Conservation (phyloP, 768 basidiomycete species). For the Albatrellus ellisii region DNA sequence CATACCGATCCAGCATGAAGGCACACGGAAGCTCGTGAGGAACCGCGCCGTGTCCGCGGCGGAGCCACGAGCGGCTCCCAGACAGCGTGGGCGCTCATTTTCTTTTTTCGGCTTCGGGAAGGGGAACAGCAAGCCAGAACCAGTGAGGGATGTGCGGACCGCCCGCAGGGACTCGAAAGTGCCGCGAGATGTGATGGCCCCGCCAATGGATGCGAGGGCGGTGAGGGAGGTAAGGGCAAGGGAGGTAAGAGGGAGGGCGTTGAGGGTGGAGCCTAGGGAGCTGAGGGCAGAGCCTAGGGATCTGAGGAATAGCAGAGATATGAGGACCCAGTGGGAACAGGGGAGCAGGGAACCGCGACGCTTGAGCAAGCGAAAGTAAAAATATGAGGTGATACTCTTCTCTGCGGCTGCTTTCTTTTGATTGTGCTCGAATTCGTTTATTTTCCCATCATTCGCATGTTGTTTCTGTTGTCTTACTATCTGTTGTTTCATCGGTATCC, state of each 20-base stretch:
- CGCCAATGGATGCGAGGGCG: neutral
- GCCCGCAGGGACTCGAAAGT: neutral
- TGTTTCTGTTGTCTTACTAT: neutral
- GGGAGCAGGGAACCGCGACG: neutral
- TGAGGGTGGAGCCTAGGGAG: no score
- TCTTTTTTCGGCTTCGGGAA: constrained; percentile 13
- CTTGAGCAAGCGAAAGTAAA: neutral
- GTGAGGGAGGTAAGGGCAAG: no score
- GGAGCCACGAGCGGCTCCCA: neutral
- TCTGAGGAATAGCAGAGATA: neutral
- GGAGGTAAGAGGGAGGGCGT: no score
- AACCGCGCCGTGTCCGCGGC: constrained; percentile 14
- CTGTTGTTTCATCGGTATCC: neutral
- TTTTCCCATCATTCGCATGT: no score
- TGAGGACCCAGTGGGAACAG: neutral
- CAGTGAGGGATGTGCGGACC: neutral
- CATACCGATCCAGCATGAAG: constrained; percentile 16
- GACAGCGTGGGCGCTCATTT: constrained; percentile 6
- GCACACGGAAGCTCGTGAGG: constrained; percentile 15
- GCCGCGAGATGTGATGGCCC: neutral
- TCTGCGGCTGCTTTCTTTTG: no score
- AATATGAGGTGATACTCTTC: no score
- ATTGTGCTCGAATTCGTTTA: no score
- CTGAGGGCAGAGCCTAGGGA: no score
- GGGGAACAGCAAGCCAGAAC: neutral